Percentiles rank a stretch among this genome's conserved stretches.
phyloP scores from a whole-genome alignment of 768 basidiomycete species.

The Mycena polygramma region DNA sequence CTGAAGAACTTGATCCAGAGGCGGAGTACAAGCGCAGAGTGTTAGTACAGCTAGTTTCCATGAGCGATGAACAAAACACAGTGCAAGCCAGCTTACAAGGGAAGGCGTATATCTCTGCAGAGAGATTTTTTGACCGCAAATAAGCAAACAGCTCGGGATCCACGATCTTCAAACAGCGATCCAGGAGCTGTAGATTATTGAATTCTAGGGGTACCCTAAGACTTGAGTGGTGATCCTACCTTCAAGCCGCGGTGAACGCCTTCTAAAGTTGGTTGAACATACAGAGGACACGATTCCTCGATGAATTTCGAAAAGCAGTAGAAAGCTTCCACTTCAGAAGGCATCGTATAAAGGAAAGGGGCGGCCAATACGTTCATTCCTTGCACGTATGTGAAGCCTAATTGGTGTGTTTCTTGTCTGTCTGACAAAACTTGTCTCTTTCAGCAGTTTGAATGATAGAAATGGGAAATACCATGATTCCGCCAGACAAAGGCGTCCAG shows the following conservation, averaged over 20 bases:
- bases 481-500: conserved; percentile 99
- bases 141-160: conserved; percentile 88
- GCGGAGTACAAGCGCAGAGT: conserved; percentile 96
- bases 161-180: conserved; percentile 91
- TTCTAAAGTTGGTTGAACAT: conserved; percentile 95
- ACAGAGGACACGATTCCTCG: conserved; percentile 94
- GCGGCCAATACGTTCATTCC: conserved; percentile 99
- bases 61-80: conserved; percentile 21
- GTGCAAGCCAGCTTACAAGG: conserved; percentile 69
- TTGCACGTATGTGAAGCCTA: conserved; percentile 96
- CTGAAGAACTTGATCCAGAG: conserved; percentile 92
- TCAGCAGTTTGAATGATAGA: background rate
- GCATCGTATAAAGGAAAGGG: conserved; percentile 97
- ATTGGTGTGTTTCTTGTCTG: conserved; percentile 79
- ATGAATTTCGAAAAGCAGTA: conserved; percentile 97
- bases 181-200: conserved; percentile 75
- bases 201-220: too few species aligned
- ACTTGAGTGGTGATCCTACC: conserved; percentile 58
- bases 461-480: conserved; percentile 73
- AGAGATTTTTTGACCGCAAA: conserved; percentile 90
- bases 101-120: conserved; percentile 97
- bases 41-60: conserved; percentile 83
- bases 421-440: conserved; percentile 57
- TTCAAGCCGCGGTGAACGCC: conserved; percentile 96
- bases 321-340: conserved; percentile 98